Evolutionary conservation across 148 eudicot species (phyloP).

Genomic region (Cornus kousa): DNA sequence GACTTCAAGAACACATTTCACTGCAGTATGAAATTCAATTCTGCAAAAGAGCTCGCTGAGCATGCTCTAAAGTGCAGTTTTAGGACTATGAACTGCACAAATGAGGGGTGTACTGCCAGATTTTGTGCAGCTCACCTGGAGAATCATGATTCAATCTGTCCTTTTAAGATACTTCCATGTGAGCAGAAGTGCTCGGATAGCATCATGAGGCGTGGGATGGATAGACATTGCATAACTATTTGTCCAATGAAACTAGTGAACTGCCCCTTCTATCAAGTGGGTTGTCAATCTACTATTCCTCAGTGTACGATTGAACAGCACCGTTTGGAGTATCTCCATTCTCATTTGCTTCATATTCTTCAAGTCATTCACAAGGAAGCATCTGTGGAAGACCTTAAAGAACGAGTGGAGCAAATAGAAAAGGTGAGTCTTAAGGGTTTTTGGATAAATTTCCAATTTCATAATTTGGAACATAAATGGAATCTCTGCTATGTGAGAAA

Average conservation of each 20-base stretch:
- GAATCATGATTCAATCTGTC: conserved; percentile 73
- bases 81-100: conserved; percentile 61
- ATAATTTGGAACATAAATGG: neutral
- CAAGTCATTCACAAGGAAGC: conserved; percentile 61
- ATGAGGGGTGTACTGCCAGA: conserved; percentile 74
- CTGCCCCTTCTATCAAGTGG: conserved; percentile 79
- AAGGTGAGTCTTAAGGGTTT: conserved; percentile 40
- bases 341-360: conserved; percentile 63
- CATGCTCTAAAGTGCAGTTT: conserved; percentile 62
- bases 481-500: neutral
- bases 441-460: neutral
- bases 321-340: conserved; percentile 42
- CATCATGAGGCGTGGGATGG: conserved; percentile 89
- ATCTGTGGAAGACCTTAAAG: conserved; percentile 43
- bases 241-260: conserved; percentile 91
- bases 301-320: conserved; percentile 62
- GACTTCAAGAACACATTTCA: conserved; percentile 71
- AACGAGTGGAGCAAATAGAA: conserved; percentile 51
- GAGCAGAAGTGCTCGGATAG: conserved; percentile 77
- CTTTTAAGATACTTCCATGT: conserved; percentile 83
- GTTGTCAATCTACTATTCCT: conserved; percentile 69
- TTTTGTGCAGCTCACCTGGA: conserved; percentile 68
- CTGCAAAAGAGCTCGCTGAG: conserved; percentile 52
- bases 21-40: conserved; percentile 63
- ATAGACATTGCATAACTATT: conserved; percentile 85